Evolutionary conservation across 768 basidiomycete species (phyloP), one percentile per base, ranked within the genome.

Genomic region (Tephrocybe rancida): DNA sequence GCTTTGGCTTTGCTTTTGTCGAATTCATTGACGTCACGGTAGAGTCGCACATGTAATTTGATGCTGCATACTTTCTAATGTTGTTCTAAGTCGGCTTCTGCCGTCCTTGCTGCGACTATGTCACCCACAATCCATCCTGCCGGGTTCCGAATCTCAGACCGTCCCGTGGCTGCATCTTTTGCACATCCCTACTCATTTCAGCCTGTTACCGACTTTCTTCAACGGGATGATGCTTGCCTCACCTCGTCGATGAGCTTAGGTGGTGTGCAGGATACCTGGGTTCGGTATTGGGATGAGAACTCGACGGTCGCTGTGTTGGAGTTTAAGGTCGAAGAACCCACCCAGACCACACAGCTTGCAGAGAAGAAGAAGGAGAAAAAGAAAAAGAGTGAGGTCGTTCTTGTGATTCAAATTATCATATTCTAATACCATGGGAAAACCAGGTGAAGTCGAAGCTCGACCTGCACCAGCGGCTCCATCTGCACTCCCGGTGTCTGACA

Each of bases 1-100:
- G 92, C 68, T 95, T 91, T 79, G 92, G 97, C 10, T 96, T 95
- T 66, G 86, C 90, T 0, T 98, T 99, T 65, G 90, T 97, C 9
- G 95, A 98, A 63, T 92, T 98, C 61, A 76, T 89, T 16, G 91
- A 95, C 58, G 69, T 86, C 5, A 84, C 88, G 78, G 96, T 95
- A 71, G 57, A 75, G 63, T 25, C 38, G 4, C 34, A 16, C 25
- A 8, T 3, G 3, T 52, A 46, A n/a, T 21, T n/a, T 35, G 14
- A 26, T 14, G 19, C 2, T 39, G 24, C 47, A 44, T 29, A 42
- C 7, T 26, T 16, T 35, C 22, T 56, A 64, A 54, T 56, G 47
- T 50, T 37, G 48, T 26, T 57, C 34, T 18, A 51, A 98, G 92
- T 87, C 91, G 18, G 94, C 96, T 1, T 81, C 90, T 4, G 75